Base-by-base conservation (phyloP, 228 moss, liverwort and hornwort species). In the Sphagnum magellanicum region DNA sequence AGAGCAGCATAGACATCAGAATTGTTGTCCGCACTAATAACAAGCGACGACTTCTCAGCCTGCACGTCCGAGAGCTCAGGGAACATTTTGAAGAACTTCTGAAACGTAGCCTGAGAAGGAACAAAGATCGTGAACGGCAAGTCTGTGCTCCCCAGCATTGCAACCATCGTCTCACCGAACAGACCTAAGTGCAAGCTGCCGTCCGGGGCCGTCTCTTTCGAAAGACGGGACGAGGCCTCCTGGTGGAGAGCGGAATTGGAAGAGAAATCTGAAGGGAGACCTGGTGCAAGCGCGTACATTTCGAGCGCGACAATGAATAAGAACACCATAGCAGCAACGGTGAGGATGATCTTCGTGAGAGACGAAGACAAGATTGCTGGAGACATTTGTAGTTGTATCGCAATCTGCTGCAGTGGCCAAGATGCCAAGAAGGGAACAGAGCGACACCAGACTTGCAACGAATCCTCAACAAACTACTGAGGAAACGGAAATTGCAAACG, bases 111-210 rank as follows among this genome's bases (percentile, higher is more conserved):
- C 59, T 84, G 75, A n/a, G 76, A 82, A 14, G 92, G 92, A 10
- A 84, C 81, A 67, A 92, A 92, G 48, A 88, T 68, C 5, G 90
- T 92, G 76, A 92, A 92, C 48, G 92, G 90, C 16, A 85, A 83
- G 61, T 85, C 78, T 4, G 70, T 66, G 4, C 83, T 60, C 0
- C 86, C 88, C 51, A 90, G 62, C 90, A 92, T 83, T 8, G 80
- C 69, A 4, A 92, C 63, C 90, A 92, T 84, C 52, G 74, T 77
- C 64, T 78, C 81, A 16, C 85, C 89, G 15, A 88, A 82, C 50
- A 69, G 75, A 8, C 92, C 92, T 12, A 92, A 72, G 63, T 66
- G 71, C 65, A 9, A 52, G 15, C 71, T 47, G 32, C 32, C 32
- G 32, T 16, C 53, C 58, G 13, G 67, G 50, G 4, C 6, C 58